Evolutionary conservation across 176 grass and related monocot species (phyloP).

Genomic region (Aegilops umbellulata): DNA sequence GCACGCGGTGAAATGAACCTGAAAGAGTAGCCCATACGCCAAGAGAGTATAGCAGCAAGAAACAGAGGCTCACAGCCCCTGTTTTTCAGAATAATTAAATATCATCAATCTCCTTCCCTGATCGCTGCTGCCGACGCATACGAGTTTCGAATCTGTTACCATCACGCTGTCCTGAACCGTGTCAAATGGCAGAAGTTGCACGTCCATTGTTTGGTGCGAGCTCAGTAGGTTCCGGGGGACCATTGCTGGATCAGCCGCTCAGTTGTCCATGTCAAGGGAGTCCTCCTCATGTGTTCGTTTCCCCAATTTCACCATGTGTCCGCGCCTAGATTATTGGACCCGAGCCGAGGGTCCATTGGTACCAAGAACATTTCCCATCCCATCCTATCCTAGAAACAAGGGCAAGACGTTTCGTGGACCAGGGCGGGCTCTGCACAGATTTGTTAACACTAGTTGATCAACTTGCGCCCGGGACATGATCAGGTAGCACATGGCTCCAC

Average conservation of each 20-base stretch:
- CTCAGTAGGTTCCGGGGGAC: conserved; percentile 9
- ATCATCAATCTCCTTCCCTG: background rate
- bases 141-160: background rate
- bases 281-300: background rate
- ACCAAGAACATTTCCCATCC: background rate
- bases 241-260: background rate
- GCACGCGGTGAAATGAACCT: conserved; percentile 13
- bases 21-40: background rate
- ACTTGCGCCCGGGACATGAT: background rate
- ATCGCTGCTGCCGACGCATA: background rate
- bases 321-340: conserved; percentile 6
- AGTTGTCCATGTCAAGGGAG: background rate
- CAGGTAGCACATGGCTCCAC: conserved; percentile 24
- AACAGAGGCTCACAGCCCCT: background rate
- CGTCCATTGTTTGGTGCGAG: background rate
- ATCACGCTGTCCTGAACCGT: background rate
- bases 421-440: conserved; percentile 4
- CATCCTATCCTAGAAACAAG: conserved; percentile 29
- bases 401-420: conserved; percentile 35
- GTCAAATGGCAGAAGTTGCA: background rate
- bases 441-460: background rate
- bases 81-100: background rate
- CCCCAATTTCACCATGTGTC: conserved; percentile 14
- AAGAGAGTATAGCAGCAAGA: background rate
- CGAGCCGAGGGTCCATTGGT: background rate